Conservation (phyloP, 116 monocot genomes). For the Phalaenopsis hybrid region DNA sequence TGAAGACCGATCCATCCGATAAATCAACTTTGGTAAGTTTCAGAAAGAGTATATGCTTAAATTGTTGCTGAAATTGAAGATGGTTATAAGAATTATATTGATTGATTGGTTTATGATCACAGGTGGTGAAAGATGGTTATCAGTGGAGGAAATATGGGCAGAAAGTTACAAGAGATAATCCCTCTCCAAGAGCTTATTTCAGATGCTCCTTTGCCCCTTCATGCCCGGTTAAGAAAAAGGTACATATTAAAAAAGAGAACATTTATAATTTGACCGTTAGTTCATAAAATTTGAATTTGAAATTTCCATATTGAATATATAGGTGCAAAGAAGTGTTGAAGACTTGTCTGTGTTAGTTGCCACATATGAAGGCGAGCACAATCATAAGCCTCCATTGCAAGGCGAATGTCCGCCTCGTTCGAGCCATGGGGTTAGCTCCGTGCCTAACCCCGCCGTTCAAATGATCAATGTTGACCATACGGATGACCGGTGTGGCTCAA, state of each 20-base stretch:
- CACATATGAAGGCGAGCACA: slow-evolving; percentile 83
- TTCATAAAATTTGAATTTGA: neutral
- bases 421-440: neutral
- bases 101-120: slow-evolving; percentile 6
- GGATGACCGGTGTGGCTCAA: neutral
- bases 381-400: slow-evolving; percentile 21
- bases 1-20: slow-evolving; percentile 49
- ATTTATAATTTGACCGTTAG: neutral
- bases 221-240: slow-evolving; percentile 94
- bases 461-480: slow-evolving; percentile 27
- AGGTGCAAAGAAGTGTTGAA: slow-evolving; percentile 70
- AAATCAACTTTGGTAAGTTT: slow-evolving; percentile 43
- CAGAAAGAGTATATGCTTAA: neutral
- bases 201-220: slow-evolving; percentile 76
- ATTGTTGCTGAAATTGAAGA: neutral
- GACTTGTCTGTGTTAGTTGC: slow-evolving; percentile 59
- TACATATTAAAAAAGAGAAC: neutral
- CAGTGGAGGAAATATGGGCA: slow-evolving; percentile 97
- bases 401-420: neutral
- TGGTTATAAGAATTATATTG: neutral
- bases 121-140: slow-evolving; percentile 84
- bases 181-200: slow-evolving; percentile 81
- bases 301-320: neutral
- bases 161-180: slow-evolving; percentile 87
- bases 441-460: slow-evolving; percentile 9